These are phyloP conservation scores for Dothistroma pini DNA, from an alignment of 2,329 filamentous ascomycete genomes.

Conservation along the genomic window DNA sequence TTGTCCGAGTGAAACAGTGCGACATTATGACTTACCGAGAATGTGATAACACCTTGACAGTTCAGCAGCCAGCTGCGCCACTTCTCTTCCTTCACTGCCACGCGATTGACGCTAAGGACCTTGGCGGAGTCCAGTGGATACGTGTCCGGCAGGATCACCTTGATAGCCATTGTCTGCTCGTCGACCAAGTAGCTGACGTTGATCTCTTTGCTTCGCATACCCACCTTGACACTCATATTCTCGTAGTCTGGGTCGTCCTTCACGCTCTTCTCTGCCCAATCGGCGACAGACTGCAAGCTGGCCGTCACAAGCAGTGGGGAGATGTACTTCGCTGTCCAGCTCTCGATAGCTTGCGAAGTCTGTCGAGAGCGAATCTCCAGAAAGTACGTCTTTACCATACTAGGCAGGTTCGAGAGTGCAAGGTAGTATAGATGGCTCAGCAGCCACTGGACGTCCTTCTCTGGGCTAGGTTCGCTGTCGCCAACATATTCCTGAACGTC, in stretches of 20 bases:
- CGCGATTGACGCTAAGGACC: conserved; percentile 73
- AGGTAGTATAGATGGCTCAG: conserved; percentile 84
- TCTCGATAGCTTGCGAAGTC: conserved; percentile 72
- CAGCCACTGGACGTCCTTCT: conserved; percentile 77
- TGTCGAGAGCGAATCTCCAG: conserved; percentile 71
- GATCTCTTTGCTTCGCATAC: conserved; percentile 67
- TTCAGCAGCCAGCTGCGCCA: conserved; percentile 90
- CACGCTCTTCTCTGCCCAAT: conserved; percentile 55
- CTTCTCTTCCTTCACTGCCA: conserved; percentile 84
- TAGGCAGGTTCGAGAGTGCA: conserved; percentile 70
- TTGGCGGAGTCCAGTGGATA: conserved; percentile 79
- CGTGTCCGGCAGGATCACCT: conserved; percentile 72
- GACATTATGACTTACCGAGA: conserved; percentile 55
- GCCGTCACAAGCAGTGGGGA: conserved; percentile 66
- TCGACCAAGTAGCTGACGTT: conserved; percentile 84
- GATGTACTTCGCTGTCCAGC: conserved; percentile 80
- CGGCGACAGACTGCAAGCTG: conserved; percentile 62
- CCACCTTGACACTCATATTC: conserved; percentile 66
- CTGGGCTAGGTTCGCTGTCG: conserved; percentile 54
- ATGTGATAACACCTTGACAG: conserved; percentile 88
- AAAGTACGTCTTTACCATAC: conserved; percentile 79
- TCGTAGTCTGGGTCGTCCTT: conserved; percentile 44
- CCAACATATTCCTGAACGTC: conserved; percentile 63
- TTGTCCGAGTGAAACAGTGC: neutral
- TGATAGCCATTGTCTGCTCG: conserved; percentile 76